Conservation (phyloP, 73 alveolate genomes). For the Paramecium pentaurelia region DNA sequence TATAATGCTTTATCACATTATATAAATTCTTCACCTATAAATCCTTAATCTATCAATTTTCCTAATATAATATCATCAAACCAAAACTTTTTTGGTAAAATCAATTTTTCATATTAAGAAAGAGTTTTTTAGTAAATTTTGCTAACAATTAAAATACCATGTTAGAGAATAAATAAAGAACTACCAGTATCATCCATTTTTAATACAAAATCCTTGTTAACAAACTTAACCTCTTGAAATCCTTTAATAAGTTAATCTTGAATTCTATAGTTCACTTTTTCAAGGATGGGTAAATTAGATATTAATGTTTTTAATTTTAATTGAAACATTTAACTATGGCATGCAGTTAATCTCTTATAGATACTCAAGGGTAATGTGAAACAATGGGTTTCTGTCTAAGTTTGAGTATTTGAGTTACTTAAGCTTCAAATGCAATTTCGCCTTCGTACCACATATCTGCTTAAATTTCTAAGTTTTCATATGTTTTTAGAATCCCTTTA, state of each 20-base stretch:
- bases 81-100: conserved; percentile 15
- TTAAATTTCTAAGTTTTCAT: not conserved
- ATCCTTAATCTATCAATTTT: not conserved
- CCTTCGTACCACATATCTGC: conserved; percentile 10
- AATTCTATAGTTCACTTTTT: not conserved
- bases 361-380: not conserved
- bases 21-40: not conserved
- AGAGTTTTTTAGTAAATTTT: not conserved
- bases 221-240: not conserved
- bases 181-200: not conserved
- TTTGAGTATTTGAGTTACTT: not conserved
- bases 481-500: not conserved
- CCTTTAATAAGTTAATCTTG: not conserved
- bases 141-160: not conserved
- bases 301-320: not conserved
- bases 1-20: not conserved
- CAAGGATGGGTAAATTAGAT: not conserved
- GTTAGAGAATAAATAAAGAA: not conserved
- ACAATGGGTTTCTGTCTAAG: conserved; percentile 29
- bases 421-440: not conserved
- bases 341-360: not conserved
- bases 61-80: not conserved
- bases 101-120: not conserved
- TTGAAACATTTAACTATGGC: not conserved
- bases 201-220: not conserved